A percentile compares a stretch with the other conserved stretches of the same genome.
These are phyloP conservation scores for Lasiosphaeria hispida DNA, from an alignment of 495 filamentous ascomycete species.

Conservation along the genomic window DNA sequence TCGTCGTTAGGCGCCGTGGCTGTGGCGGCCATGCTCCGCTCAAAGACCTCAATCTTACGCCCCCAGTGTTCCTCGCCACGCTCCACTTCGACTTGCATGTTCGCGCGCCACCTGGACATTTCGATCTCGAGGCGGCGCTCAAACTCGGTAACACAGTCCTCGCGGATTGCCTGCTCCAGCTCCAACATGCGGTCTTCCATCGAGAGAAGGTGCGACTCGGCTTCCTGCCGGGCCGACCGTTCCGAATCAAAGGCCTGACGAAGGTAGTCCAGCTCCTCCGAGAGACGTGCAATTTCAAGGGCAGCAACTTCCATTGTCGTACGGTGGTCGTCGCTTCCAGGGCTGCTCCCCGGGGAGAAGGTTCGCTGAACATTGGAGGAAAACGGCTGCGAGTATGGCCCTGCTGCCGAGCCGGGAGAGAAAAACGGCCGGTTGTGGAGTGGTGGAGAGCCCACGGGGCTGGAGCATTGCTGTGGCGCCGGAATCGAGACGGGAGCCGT, in stretches of 20 bases:
- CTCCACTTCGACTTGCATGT: conserved; percentile 70
- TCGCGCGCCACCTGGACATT: conserved; percentile 70
- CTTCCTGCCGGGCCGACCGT: conserved; percentile 54
- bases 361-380: conserved; percentile 27
- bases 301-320: conserved; percentile 76
- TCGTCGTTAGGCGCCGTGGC: conserved; percentile 21
- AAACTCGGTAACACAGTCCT: conserved; percentile 85
- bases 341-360: conserved; percentile 43
- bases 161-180: conserved; percentile 83
- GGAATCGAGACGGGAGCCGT: conserved; percentile 22
- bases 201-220: conserved; percentile 56
- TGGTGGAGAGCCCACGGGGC: conserved; percentile 34
- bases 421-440: conserved; percentile 32
- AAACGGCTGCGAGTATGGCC: conserved; percentile 25
- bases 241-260: conserved; percentile 58
- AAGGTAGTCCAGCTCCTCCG: conserved; percentile 71
- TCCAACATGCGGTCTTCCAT: conserved; percentile 66
- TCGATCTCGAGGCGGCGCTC: conserved; percentile 72
- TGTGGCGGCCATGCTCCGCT: conserved; percentile 56
- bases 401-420: conserved; percentile 40
- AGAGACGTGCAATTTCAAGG: conserved; percentile 70
- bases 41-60: conserved; percentile 83
- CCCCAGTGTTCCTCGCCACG: conserved; percentile 81
- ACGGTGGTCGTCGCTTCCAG: conserved; percentile 51
- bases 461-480: conserved; percentile 28